Conservation (phyloP, 1,139 yeast genomes). For the Candida sanyaensis region DNA sequence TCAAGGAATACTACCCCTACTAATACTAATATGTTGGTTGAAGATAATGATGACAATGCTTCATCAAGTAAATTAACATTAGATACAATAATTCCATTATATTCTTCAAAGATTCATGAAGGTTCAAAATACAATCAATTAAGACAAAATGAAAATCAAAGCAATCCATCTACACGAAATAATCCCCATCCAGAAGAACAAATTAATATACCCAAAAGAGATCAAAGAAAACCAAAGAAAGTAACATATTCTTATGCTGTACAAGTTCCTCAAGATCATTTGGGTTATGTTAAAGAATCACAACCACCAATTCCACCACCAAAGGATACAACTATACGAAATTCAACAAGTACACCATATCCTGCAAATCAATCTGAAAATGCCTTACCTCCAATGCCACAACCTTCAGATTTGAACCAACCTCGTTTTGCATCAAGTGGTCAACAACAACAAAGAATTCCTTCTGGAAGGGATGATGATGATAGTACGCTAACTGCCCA, state of each 20-base stretch:
- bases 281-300: neutral
- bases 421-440: neutral
- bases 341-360: slow-evolving; percentile 4
- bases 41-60: slow-evolving; percentile 10
- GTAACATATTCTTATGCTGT: slow-evolving; percentile 8
- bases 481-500: slow-evolving; percentile 22
- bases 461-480: slow-evolving; percentile 3
- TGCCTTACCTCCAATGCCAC: slow-evolving; percentile 11
- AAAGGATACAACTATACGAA: slow-evolving; percentile 7
- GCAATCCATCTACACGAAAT: neutral
- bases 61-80: slow-evolving; percentile 16
- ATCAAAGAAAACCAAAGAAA: neutral
- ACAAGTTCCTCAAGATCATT: slow-evolving; percentile 14
- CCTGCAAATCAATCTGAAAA: no score
- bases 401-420: slow-evolving; percentile 8
- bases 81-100: slow-evolving; percentile 18
- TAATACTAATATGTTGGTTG: slow-evolving; percentile 15
- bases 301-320: slow-evolving; percentile 15
- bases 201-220: slow-evolving; percentile 5
- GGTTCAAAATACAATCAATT: slow-evolving; percentile 2
- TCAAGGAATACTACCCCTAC: slow-evolving; percentile 33
- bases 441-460: neutral
- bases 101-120: slow-evolving; percentile 13
- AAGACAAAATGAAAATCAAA: slow-evolving; percentile 2
- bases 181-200: neutral